Base-by-base conservation (phyloP, 1,139 yeast species). In the Pichia cactophila region DNA sequence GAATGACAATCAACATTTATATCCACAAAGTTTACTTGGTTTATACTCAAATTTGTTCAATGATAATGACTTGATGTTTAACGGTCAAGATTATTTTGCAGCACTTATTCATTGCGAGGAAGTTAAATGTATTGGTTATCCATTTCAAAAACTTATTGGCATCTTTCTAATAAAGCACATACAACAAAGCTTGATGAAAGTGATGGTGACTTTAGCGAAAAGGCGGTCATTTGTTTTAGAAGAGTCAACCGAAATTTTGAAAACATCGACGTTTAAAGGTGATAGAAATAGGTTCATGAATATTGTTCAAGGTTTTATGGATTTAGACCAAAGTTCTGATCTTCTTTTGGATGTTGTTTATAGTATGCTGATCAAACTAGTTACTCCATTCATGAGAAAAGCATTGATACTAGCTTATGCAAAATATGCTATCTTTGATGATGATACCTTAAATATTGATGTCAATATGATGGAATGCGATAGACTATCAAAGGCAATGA, bases 351-450 rank as follows among this genome's bases (percentile, higher is more conserved):
- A 63, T 40, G 69, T 77, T 0, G 57, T 82, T 2, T 80, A 74
- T 58, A 70, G 84, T 0, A 72, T 85, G 77, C 50, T 83, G 42
- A 63, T 76, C 16, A 80, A 80, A 59, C 66, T 81, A 1, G 65
- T 75, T 7, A 77, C 86, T 0, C 88, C 90, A 16, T 86, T 84
- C 56, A 69, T 87, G 54, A 74, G 96, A 56, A 77, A 81, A 56
- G 72, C 80, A 7, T 77, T 87, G 2, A 77, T 88, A 5, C 78
- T 77, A 56, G 72, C 81, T 0, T 74, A 67, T 61, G 79, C 82
- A 8, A 68, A 73, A 42, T 80, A 81, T 64, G 83, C 88, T 1
- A 73, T 77, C 41, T 67, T 70, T 14, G 73, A 73, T n/a, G 60
- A 71, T n/a, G 63, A 64, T 7, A 51, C 58, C 23, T 46, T 58